Base-by-base conservation (phyloP, 2,329 filamentous ascomycete species). In the Ceratocystis lukuohia region DNA sequence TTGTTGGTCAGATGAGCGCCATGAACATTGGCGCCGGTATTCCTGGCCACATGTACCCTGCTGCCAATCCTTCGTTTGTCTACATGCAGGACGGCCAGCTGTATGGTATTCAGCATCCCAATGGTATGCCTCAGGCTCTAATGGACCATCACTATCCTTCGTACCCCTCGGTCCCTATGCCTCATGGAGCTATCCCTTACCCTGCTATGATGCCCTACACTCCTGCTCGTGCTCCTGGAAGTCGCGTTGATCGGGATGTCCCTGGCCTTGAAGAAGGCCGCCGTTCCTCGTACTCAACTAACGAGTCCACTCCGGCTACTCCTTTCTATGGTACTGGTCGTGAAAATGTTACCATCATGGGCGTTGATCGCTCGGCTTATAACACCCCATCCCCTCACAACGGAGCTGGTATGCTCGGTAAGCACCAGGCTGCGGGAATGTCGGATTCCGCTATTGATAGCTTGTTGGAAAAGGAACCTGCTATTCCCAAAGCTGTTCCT, bases 401-500 rank as follows among this genome's bases (percentile, higher is more conserved):
- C 69, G 74, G 84, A 67, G 77, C 77, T 30, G 69, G 75, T 61
- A 72, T 73, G 66, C 72, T 78, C 41, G 75, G 80, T 28, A 84
- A 84, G 73, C 71, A 75, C 44, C 70, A 74, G 46, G 70, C 75
- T 57, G 71, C 75, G 12, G 70, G 76, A 2, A 72, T 77, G 12
- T 72, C 75, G 22, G 82, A 84, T 45, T 77, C 78, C 25, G 77
- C 79, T 50, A 74, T 91, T 64, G 85, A 90, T 66, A 82, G 82
- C 22, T 76, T 92, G 62, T 79, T 89, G 56, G 80, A 86, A 72
- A 84, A 89, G 73, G 86, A 91, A n/a, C 94, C 94, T 20, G 76
- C 85, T 0, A 88, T 99, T 69, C 94, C 94, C 22, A 83, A 84
- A 69, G 93, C 94, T 63, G 92, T 99, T 59, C 93, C 93, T 17